Percentiles rank a stretch among this genome's conserved stretches.
Conservation (phyloP, 2,329 filamentous ascomycete species). For the Fusarium subtropicale region DNA sequence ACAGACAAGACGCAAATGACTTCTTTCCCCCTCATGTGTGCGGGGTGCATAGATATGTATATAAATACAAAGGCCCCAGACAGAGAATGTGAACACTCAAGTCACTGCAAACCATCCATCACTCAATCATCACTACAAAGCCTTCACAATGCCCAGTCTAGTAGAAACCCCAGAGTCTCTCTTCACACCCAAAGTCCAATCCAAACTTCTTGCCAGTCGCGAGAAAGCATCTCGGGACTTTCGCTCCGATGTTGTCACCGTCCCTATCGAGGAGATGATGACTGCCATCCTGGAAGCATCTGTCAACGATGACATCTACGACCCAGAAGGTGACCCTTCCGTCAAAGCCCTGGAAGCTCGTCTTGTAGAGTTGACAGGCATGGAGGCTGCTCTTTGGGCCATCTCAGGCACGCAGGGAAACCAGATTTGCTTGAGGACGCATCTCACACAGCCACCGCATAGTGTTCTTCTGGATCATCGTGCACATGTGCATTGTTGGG, state of each 20-base stretch:
- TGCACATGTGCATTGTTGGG: constrained; percentile 77
- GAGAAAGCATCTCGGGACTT: constrained; percentile 44
- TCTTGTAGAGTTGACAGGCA: constrained; percentile 43
- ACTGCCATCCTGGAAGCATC: constrained; percentile 46
- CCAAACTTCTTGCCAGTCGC: constrained; percentile 19
- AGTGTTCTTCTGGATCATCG: constrained; percentile 66
- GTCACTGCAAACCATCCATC: neutral
- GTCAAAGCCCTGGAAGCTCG: constrained; percentile 43
- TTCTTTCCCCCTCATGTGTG: constrained; percentile 1
- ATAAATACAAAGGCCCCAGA: neutral
- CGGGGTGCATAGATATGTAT: neutral
- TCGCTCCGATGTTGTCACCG: constrained; percentile 47
- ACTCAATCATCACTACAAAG: neutral
- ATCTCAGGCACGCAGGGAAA: constrained; percentile 48
- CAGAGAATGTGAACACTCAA: neutral
- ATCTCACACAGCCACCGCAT: constrained; percentile 47
- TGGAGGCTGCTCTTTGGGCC: constrained; percentile 46
- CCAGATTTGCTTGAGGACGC: constrained; percentile 46
- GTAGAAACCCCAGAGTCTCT: constrained; percentile 15
- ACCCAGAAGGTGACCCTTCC: constrained; percentile 44
- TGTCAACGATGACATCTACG: constrained; percentile 48
- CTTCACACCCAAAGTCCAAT: constrained; percentile 26
- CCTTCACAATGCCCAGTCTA: constrained; percentile 22
- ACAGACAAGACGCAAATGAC: neutral
- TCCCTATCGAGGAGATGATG: constrained; percentile 46